Base-by-base conservation (phyloP, 2,329 filamentous ascomycete species). In the Paracamarosporium sp. region DNA sequence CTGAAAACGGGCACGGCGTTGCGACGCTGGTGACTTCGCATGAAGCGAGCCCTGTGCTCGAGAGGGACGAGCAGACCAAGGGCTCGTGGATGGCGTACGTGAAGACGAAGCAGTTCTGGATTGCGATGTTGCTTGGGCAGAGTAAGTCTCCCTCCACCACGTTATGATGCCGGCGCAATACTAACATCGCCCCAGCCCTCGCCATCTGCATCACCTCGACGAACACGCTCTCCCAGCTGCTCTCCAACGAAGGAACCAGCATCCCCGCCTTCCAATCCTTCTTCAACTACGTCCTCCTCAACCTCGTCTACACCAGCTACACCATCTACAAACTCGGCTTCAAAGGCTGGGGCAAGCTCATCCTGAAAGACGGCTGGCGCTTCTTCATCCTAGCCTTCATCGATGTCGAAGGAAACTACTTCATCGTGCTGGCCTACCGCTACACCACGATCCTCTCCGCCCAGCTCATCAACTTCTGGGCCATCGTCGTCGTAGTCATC, bases 391-490 rank as follows among this genome's bases (percentile, higher is more conserved):
- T 99, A 60, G 88, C 91, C 51, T 97, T 98, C 78, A 85, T 95
- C 67, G 95, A 99, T 73, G 94, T 98, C 48, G 86, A 97, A 79
- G 95, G 95, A 60, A 99, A 99, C 80, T 99, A 97, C 82, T 98
- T 98, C 75, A 93, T 93, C 70, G 94, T 99, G 50, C 85, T 97
- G 48, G 95, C 94, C 5, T 99, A 98, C 81, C 86, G 90, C 58
- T 88, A 77, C 57, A 97, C 94, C 53, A 97, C 93, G 70, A 90
- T 97, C 67, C 85, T 98, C 47, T 95, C 90, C 20, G 93, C 93
- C 15, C 93, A 98, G 82, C 85, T 99, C 51, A 92, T 99, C 80
- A 97, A 97, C 83, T 98, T 98, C 81, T 98, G 94, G 94, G 91
- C 93, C 67, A 98, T 99, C 66, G 91, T 96, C 50, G 88, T 94